phyloP scores from a whole-genome alignment of 192 early-diverging fungal species.

The Thoreauomyces humboldtii region DNA sequence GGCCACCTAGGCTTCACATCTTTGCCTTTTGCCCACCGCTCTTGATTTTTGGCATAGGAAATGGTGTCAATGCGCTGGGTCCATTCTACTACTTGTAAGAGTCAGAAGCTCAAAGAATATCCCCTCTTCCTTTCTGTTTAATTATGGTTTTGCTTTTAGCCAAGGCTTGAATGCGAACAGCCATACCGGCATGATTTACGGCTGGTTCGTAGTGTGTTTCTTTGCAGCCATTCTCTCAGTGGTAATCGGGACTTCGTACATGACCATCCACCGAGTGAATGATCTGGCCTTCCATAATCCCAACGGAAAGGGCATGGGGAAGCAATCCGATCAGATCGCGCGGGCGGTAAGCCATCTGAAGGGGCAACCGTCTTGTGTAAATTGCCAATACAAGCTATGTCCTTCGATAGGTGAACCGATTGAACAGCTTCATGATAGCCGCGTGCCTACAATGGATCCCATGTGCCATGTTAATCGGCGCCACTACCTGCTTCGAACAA shows the following conservation, averaged over 20 bases:
- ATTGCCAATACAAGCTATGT: too few relatives aligned
- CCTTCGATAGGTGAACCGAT: background rate
- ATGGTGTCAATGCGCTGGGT: background rate
- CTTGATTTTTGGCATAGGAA: constrained; percentile 1
- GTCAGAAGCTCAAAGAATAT: background rate
- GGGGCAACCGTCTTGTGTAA: too few relatives aligned
- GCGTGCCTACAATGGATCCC: constrained; percentile 13
- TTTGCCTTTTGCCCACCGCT: constrained; percentile 4
- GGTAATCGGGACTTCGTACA: background rate
- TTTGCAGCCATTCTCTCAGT: background rate
- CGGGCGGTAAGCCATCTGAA: constrained; percentile 4
- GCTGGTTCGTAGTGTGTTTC: constrained; percentile 14
- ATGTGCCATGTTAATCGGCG: background rate
- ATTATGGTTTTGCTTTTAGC: background rate
- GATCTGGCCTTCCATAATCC: background rate
- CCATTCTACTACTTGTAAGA: constrained; percentile 15
- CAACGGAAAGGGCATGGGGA: background rate
- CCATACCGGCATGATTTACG: background rate
- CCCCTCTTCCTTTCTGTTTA: background rate
- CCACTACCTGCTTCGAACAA: background rate
- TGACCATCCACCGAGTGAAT: constrained; percentile 4
- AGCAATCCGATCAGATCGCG: background rate
- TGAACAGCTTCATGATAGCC: constrained; percentile 12
- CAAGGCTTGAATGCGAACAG: constrained; percentile 2
- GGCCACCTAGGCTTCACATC: constrained; percentile 2